phyloP scores from a whole-genome alignment of 148 eudicot species.

The Rheum nobile region DNA sequence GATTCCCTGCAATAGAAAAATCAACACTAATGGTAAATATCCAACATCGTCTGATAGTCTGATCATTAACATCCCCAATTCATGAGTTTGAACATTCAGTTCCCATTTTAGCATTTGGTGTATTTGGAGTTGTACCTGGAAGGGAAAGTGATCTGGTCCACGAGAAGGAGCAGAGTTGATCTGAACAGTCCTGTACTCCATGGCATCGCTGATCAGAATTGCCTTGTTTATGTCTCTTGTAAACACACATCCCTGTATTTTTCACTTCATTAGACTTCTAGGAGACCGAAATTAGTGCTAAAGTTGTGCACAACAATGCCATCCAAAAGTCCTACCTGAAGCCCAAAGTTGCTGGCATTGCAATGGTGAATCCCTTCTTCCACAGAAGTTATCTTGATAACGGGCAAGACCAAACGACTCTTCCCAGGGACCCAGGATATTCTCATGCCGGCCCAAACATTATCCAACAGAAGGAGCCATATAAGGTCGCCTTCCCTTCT shows the following conservation, averaged over 20 bases:
- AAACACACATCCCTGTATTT: constrained; percentile 66
- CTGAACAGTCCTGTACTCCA: constrained; percentile 96
- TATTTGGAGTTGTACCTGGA: constrained; percentile 71
- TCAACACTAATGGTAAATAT: too few relatives aligned
- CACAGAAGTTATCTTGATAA: constrained; percentile 64
- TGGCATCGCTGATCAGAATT: constrained; percentile 86
- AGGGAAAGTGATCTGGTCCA: constrained; percentile 97
- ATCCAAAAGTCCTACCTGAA: constrained; percentile 49
- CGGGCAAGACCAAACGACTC: constrained; percentile 98
- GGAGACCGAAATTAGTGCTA: background rate
- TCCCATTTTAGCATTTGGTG: too few relatives aligned
- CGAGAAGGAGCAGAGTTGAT: constrained; percentile 98
- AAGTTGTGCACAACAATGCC: background rate
- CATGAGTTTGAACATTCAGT: too few relatives aligned
- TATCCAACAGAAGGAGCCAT: too few relatives aligned
- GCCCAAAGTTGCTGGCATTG: too few relatives aligned
- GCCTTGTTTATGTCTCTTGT: constrained; percentile 99
- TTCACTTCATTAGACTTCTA: too few relatives aligned
- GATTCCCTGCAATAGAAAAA: too few relatives aligned
- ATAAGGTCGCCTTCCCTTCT: constrained; percentile 96
- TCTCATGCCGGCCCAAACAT: constrained; percentile 97
- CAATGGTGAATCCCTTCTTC: constrained; percentile 99
- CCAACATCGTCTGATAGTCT: too few relatives aligned
- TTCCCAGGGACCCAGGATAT: constrained; percentile 99
- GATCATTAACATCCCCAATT: too few relatives aligned